Evolutionary conservation across 169 alveolate genomes (phyloP).

Genomic region (Eimeria sp.): DNA sequence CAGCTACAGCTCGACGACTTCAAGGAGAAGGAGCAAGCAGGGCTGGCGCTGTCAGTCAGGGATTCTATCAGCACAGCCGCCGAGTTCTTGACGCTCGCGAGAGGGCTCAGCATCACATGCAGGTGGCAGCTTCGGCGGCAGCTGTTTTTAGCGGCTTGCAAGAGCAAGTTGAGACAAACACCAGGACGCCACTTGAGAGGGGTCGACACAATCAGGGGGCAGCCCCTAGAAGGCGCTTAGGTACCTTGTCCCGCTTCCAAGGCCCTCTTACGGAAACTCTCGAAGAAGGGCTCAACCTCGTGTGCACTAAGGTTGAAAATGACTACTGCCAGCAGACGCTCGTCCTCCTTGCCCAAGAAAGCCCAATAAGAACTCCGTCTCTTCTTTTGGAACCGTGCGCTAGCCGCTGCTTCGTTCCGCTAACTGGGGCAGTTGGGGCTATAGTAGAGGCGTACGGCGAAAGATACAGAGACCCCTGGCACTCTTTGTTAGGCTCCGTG

Average conservation of each 20-base stretch:
- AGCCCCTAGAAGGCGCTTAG: slow-evolving; percentile 71
- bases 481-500: slow-evolving; percentile 84
- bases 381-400: slow-evolving; percentile 86
- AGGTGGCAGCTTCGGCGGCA: slow-evolving; percentile 35
- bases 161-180: neutral
- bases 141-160: slow-evolving; percentile 47
- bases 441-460: slow-evolving; percentile 85
- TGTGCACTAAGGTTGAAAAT: slow-evolving; percentile 85
- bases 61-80: slow-evolving; percentile 15
- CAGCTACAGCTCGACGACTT: slow-evolving; percentile 21
- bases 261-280: slow-evolving; percentile 85
- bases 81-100: slow-evolving; percentile 47
- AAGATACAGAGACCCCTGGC: slow-evolving; percentile 84
- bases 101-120: slow-evolving; percentile 41
- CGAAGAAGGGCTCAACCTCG: slow-evolving; percentile 83
- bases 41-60: neutral
- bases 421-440: slow-evolving; percentile 86
- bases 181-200: neutral
- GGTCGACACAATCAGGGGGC: neutral
- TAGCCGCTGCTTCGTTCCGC: slow-evolving; percentile 86
- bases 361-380: slow-evolving; percentile 85
- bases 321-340: slow-evolving; percentile 88
- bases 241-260: slow-evolving; percentile 76
- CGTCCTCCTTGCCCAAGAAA: slow-evolving; percentile 83
- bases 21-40: neutral